Percentiles rank a stretch among this genome's conserved stretches.
Conservation (phyloP, 2,329 filamentous ascomycete genomes). For the Tolypocladium cylindrosporum region DNA sequence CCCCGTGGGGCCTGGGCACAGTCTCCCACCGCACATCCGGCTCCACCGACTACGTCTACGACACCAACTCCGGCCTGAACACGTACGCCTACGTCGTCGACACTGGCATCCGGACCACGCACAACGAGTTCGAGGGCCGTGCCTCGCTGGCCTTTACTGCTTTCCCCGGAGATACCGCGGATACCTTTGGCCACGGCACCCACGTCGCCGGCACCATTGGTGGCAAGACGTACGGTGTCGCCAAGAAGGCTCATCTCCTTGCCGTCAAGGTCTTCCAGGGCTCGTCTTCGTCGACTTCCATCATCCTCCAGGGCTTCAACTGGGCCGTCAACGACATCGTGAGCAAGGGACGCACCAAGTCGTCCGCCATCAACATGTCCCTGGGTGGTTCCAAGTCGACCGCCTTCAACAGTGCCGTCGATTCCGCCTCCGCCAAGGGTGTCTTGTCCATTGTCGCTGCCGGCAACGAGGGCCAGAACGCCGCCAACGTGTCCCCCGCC, state of each 20-base stretch:
- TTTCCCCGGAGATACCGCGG: slow-evolving; percentile 14
- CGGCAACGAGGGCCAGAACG: slow-evolving; percentile 33
- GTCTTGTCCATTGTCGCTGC: slow-evolving; percentile 45
- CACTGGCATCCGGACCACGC: slow-evolving; percentile 46
- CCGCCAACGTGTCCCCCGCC: slow-evolving; percentile 18
- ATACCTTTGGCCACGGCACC: slow-evolving; percentile 32
- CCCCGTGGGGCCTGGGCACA: slow-evolving; percentile 22
- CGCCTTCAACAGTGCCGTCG: slow-evolving; percentile 39
- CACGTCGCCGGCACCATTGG: slow-evolving; percentile 26
- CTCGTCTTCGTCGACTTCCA: slow-evolving; percentile 14
- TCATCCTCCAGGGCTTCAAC: slow-evolving; percentile 24
- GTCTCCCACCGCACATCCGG: slow-evolving; percentile 19
- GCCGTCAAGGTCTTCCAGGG: slow-evolving; percentile 36
- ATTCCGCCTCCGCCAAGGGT: slow-evolving; percentile 31
- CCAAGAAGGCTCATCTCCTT: slow-evolving; percentile 33
- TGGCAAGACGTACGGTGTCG: slow-evolving; percentile 25
- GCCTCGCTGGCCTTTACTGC: slow-evolving; percentile 24
- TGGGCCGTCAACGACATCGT: slow-evolving; percentile 35
- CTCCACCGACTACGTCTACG: slow-evolving; percentile 34
- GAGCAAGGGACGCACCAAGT: slow-evolving; percentile 24
- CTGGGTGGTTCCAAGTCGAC: slow-evolving; percentile 36
- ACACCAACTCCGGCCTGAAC: slow-evolving; percentile 34
- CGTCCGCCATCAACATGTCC: slow-evolving; percentile 45
- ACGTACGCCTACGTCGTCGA: slow-evolving; percentile 54
- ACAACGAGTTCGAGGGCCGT: slow-evolving; percentile 43